Conservation (phyloP, 2,329 filamentous ascomycete genomes). For the Pseudonectria buxi region DNA sequence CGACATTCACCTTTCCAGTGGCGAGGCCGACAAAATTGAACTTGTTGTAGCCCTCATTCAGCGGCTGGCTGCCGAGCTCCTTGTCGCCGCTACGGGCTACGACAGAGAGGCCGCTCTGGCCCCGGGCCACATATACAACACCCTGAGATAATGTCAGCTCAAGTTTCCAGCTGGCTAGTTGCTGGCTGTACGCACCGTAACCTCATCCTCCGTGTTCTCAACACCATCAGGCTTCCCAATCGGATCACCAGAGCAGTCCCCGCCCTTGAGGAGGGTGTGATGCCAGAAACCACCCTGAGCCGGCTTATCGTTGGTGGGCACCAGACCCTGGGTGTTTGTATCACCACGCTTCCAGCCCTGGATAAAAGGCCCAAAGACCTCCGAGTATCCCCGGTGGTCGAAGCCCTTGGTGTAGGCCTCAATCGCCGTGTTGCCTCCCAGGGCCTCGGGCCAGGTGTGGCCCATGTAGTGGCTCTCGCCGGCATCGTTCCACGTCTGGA, state of each 20-base stretch:
- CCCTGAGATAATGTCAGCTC: neutral
- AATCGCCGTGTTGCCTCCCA: neutral
- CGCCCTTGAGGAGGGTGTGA: slow-evolving; percentile 2
- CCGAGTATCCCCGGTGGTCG: slow-evolving; percentile 4
- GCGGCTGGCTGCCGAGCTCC: neutral
- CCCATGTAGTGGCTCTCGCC: slow-evolving; percentile 17
- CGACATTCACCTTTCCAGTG: neutral
- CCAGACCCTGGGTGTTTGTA: neutral
- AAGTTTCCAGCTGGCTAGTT: neutral
- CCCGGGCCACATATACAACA: slow-evolving; percentile 1
- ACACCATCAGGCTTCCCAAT: slow-evolving; percentile 3
- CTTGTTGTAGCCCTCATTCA: slow-evolving; percentile 2
- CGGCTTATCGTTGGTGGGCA: neutral
- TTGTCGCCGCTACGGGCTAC: neutral
- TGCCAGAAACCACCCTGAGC: slow-evolving; percentile 6
- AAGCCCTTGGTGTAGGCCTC: slow-evolving; percentile 3
- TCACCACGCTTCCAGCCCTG: slow-evolving; percentile 4
- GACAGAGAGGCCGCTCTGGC: slow-evolving; percentile 1
- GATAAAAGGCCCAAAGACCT: slow-evolving; percentile 4
- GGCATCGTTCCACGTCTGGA: slow-evolving; percentile 13
- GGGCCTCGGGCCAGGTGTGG: slow-evolving; percentile 6
- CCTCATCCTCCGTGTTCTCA: neutral
- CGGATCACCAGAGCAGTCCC: slow-evolving; percentile 1
- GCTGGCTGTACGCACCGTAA: neutral
- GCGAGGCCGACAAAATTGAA: slow-evolving; percentile 2